Evolutionary conservation across 2,329 filamentous ascomycete genomes (phyloP), one percentile per base, ranked within the genome.

Genomic region (Botrytis fabae): DNA sequence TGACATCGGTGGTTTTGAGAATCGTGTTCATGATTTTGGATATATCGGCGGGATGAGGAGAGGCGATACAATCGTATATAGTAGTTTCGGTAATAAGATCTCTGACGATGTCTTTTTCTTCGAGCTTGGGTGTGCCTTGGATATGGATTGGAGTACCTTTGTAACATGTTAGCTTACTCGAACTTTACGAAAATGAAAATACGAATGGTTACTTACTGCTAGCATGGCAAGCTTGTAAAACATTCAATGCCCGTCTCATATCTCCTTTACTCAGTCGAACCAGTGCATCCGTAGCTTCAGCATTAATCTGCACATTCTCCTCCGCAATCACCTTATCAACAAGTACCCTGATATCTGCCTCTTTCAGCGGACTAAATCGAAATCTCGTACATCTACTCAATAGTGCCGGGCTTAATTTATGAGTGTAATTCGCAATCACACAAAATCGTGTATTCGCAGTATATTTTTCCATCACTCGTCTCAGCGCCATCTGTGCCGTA

Each of bases 381-480:
- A 99, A 99, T 54, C 96, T 87, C 16, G 96, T 99, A 83, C 96
- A 99, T 79, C 96, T 87, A 66, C 95, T 98, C 70, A 99, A 86
- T 61, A 99, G 86, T 0, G 96, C 96, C 0, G 96, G 95, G 20
- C 94, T 97, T 57, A 99, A 90, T 83, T 99, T 99, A 85, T 99
- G 96, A 44, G 96, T 96, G 83, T 99, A 99, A 84, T 99, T 99
- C 78, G 96, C 96, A 78, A 99, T 98, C 81, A 99, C 94, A 84
- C 95, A 98, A 84, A 99, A 99, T 70, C 96, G 88, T 3, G 96
- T 98, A 84, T 99, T 99, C 74, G 93, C 93, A 0, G 96, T 99
- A 85, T 99, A 99, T 84, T 97, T 97, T 81, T 99, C 96, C 96
- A 99, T 99, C 80, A 99, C 98, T 65, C 96, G 87, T 75, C 96